Evolutionary conservation across 441 rosid species (phyloP), one percentile per base, ranked within the genome.

Genomic region (Bocquillonia castaneifolia): DNA sequence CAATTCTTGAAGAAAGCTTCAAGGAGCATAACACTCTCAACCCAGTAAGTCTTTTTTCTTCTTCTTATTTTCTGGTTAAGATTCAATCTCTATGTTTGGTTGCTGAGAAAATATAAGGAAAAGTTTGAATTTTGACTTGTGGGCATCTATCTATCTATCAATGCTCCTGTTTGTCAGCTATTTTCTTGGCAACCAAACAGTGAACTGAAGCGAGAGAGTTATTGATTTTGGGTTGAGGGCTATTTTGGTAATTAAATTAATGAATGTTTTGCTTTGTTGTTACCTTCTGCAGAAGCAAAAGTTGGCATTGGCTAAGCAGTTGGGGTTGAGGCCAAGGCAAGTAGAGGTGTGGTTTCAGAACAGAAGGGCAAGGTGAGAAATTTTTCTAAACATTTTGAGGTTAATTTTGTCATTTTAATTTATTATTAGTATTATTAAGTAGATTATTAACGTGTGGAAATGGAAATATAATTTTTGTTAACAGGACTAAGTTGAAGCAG

Each of bases 311-410:
- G 96, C 98, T 23, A 86, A 87, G 83, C 94, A 90, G 79, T 78
- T 94, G 62, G 94, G 98, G 10, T 82, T 94, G 64, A 78, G 88
- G 57, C 83, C 98, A 0, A 81, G 99, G 70, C 99, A 94, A 71
- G 96, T 94, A 55, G 99, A 94, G 79, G 99, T 94, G 58, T 94
- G 99, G 99, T 94, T 94, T 77, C 99, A 94, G 75, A 94, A 94
- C 86, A 78, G 99, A 72, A 80, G 99, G 81, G 99, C 99, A 59
- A 90, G 97, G 99, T 91, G 64, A 80, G 88, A 53, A 3, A 60
- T 44, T 59, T 34, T 5, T 22, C 0, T 0, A 17, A 6, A 57
- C 14, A 28, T 51, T 3, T 72, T 2, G 6, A 65, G 55, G 73
- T 52, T 72, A 25, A 6, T 44, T 68, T 29, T 0, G 66, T 23